Evolutionary conservation across 108 stramenopile genomes (phyloP).

Genomic region (Schizochytrium sp.): DNA sequence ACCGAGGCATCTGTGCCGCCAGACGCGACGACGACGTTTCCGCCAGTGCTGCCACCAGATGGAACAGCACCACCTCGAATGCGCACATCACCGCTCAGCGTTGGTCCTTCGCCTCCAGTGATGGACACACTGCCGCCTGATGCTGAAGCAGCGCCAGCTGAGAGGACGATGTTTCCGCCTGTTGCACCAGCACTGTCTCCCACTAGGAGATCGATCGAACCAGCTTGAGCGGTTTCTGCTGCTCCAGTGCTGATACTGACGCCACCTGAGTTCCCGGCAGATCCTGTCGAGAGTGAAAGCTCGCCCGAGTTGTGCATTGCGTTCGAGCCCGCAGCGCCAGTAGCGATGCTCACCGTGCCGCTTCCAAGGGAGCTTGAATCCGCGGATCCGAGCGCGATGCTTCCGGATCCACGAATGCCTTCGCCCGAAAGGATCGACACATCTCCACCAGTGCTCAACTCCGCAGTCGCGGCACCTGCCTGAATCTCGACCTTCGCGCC

Average conservation of each 20-base stretch:
- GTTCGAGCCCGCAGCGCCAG: not conserved
- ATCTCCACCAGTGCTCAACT: not conserved
- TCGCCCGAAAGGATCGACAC: not conserved
- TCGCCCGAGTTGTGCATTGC: not conserved
- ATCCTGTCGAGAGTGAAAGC: not conserved
- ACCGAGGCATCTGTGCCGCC: not conserved
- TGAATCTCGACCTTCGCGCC: not conserved
- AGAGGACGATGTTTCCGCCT: not conserved
- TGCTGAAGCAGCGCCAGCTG: not conserved
- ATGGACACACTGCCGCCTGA: not conserved
- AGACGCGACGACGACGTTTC: not conserved
- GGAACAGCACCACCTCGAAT: not conserved
- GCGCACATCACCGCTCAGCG: not conserved
- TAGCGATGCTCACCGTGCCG: not conserved
- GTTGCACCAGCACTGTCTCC: not conserved
- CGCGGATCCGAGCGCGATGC: not conserved
- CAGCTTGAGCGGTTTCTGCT: not conserved
- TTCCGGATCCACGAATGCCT: not conserved
- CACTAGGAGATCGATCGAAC: not conserved
- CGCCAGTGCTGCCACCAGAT: not conserved
- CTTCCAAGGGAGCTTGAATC: not conserved
- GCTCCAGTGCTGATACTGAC: not conserved
- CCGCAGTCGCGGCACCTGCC: not conserved
- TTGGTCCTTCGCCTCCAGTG: slow-evolving; percentile 18
- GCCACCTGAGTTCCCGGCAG: not conserved